Conservation (phyloP, 2,329 filamentous ascomycete genomes). For the Ophiostoma sp. region DNA sequence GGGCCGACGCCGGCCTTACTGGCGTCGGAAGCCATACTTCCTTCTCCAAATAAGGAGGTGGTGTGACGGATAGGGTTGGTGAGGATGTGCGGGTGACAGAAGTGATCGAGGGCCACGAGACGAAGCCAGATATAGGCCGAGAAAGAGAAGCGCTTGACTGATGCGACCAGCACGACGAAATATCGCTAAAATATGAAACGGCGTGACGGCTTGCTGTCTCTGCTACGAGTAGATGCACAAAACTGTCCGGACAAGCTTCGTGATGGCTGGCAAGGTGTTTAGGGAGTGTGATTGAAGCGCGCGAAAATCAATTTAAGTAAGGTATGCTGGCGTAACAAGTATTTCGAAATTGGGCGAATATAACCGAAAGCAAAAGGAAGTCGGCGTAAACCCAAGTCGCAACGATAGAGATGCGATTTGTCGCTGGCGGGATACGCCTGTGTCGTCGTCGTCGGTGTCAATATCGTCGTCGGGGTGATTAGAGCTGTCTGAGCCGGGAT, state of each 20-base stretch:
- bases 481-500: neutral
- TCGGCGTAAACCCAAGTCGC: neutral
- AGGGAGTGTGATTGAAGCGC: too few relatives aligned
- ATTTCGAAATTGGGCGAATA: neutral
- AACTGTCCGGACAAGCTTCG: too few relatives aligned
- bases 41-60: neutral
- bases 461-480: neutral
- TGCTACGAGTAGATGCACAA: too few relatives aligned
- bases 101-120: too few relatives aligned
- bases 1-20: constrained; percentile 20
- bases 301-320: neutral
- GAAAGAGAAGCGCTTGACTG: too few relatives aligned
- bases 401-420: neutral
- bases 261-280: too few relatives aligned
- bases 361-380: neutral
- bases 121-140: too few relatives aligned
- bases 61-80: neutral
- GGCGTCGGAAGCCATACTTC: constrained; percentile 22
- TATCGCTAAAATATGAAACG: too few relatives aligned
- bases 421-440: neutral
- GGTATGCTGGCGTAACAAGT: neutral
- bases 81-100: neutral
- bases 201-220: too few relatives aligned
- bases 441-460: neutral
- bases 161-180: too few relatives aligned